Evolutionary conservation across 257 asterid species (phyloP), one percentile per base, ranked within the genome.

Genomic region (Penstemon davidsonii): DNA sequence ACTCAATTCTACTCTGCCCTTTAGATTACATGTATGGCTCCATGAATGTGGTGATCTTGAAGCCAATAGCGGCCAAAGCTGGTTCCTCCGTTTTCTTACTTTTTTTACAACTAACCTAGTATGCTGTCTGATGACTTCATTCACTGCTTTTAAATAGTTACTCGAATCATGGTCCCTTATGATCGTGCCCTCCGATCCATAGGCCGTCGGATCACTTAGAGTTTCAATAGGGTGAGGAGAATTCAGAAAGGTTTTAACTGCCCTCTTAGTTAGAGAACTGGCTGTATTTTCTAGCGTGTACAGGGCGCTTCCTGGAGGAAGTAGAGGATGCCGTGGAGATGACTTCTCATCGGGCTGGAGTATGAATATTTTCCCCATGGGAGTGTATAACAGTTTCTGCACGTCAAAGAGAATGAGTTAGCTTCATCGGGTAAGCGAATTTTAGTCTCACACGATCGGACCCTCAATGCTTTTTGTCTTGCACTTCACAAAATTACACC

Each of bases 181-280:
- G 73, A 89, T 92, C 25, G 90, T 85, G 7, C 96, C 98, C 63
- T 86, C 87, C 0, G 92, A 86, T 7, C 96, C 96, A 40, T 92
- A 92, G 0, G 98, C 96, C 18, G 84, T 73, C 3, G 95, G 95
- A 49, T 86, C 89, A 55, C 96, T 84, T 5, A 92, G 83, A n/a
- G 91, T 92, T 65, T 89, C 96, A 0, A 89, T 64, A 0, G 98
- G 98, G 50, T 92, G 98, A 36, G 98, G 98, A 39, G 91, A 74
- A 62, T 92, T 92, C 6, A 92, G 76, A 74, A 91, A 91, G 18
- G 84, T 86, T 66, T 80, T 70, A 12, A 88, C 19, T 42, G 88
- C 94, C n/a, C 64, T 78, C 78, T 78, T 84, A 0, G 73, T 45
- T 49, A 80, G 65, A 63, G 87, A 67, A 65, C 62, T 53, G 33